Evolutionary conservation across 495 filamentous ascomycete genomes (phyloP), one percentile per base, ranked within the genome.

Genomic region (Pseudomonodictys pantanalensis): DNA sequence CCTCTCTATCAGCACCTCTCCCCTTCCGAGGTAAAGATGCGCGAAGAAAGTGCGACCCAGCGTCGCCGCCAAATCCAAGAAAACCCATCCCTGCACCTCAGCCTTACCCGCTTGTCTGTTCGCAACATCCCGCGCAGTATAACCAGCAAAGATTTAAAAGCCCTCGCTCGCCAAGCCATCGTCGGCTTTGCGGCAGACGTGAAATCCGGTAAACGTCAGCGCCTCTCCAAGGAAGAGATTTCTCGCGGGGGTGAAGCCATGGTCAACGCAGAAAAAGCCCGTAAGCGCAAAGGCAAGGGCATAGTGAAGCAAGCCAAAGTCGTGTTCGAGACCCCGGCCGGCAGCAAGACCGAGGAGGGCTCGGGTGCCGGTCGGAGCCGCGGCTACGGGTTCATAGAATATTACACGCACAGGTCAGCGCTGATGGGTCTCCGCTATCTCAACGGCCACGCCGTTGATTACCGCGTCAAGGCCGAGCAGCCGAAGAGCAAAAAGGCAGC

Each of bases 371-470:
- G 93, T 33, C 81, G 91, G 68, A 90, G 86, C 62, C 78, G 92
- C 67, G 95, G 93, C 22, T 99, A 99, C 71, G 93, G 95, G 10
- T 99, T 99, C 73, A 88, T 99, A 56, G 93, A 99, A 73, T 99
- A 97, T 75, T 88, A 83, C 57, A 92, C 88, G 28, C 93, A 99
- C 65, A 86, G 93, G 26, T 90, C 87, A 77, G 95, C 95, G 25
- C 76, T 99, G 24, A 97, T 97, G 93, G 93, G 92, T 18, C 76
- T 99, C 56, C 77, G 93, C 28, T 97, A 88, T 85, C 75, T 99
- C 30, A 99, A 99, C 68, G 90, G 91, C 0, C 88, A 92, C 65
- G 79, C 85, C 2, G 73, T 89, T n/a, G 74, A 65, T 10, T 74
- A 75, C 55, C 43, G 53, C 10, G 68, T 70, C 6, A 67, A 66